Conservation (phyloP, 129 eudicot species). For the Glebionis coronaria region DNA sequence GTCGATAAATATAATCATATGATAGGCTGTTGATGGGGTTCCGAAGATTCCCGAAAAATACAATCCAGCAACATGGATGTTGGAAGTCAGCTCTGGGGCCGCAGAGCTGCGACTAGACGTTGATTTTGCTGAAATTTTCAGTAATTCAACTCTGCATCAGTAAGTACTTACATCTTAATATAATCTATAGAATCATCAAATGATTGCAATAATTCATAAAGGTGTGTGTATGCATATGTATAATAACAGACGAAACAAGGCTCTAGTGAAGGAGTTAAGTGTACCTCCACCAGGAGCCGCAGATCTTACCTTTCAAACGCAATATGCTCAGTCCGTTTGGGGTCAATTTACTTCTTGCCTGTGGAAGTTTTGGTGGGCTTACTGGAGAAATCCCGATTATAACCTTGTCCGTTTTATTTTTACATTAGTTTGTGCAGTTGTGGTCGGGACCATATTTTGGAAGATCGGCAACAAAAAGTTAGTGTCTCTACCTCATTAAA, state of each 20-base stretch:
- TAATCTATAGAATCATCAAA: background rate
- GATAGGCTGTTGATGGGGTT: constrained; percentile 48
- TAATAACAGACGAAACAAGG: constrained; percentile 39
- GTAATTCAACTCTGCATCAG: constrained; percentile 37
- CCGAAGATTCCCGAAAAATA: constrained; percentile 49
- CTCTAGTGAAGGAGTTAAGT: constrained; percentile 63
- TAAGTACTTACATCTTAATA: constrained; percentile 24
- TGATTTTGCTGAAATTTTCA: constrained; percentile 53
- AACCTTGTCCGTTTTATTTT: constrained; percentile 63
- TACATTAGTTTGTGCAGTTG: constrained; percentile 53
- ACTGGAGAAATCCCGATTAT: constrained; percentile 87
- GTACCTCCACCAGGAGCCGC: constrained; percentile 48
- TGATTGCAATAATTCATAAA: background rate
- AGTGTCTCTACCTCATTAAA: background rate
- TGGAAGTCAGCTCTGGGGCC: constrained; percentile 58
- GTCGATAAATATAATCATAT: background rate
- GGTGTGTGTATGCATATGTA: background rate
- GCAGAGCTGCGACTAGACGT: constrained; percentile 49
- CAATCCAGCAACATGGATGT: constrained; percentile 82
- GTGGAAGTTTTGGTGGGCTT: constrained; percentile 81
- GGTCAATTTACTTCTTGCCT: constrained; percentile 62
- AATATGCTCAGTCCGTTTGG: constrained; percentile 57
- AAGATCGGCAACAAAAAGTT: constrained; percentile 59
- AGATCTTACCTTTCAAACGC: constrained; percentile 55
- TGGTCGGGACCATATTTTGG: constrained; percentile 76